These are phyloP conservation scores for Sherardia arvensis DNA, from an alignment of 257 asterid species.

Conservation along the genomic window DNA sequence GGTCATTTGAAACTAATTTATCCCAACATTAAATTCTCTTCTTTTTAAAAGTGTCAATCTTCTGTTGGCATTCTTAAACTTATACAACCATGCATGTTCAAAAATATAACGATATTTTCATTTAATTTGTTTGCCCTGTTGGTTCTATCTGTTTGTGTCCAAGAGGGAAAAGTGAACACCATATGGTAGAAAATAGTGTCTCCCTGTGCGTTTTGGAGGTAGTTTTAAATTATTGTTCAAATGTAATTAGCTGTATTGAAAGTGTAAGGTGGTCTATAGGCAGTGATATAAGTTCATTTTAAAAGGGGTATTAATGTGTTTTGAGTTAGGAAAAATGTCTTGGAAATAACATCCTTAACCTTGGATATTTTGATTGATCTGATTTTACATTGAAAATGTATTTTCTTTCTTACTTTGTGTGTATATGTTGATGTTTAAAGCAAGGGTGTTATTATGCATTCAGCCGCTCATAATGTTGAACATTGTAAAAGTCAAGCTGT, in stretches of 20 bases:
- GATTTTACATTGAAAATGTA: neutral
- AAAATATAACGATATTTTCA: neutral
- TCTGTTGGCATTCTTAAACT: neutral
- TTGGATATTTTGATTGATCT: neutral
- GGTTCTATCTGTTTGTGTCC: neutral
- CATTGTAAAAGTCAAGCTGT: neutral
- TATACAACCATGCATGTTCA: neutral
- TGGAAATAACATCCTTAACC: neutral
- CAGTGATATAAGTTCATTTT: too few relatives aligned
- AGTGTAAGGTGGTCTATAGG: too few relatives aligned
- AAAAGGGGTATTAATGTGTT: neutral
- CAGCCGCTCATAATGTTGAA: neutral
- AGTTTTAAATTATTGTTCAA: neutral
- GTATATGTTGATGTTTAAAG: neutral
- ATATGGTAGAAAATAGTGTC: neutral
- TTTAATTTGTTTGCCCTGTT: neutral
- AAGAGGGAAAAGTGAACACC: neutral
- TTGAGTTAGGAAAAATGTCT: neutral
- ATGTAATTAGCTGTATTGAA: neutral
- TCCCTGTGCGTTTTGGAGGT: neutral
- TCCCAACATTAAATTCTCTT: neutral
- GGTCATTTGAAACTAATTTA: conserved; percentile 31
- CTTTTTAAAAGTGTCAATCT: neutral
- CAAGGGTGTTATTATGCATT: neutral
- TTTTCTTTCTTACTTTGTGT: neutral